Base-by-base conservation (phyloP, 768 basidiomycete genomes). In the Kwoniella bestiolae region DNA sequence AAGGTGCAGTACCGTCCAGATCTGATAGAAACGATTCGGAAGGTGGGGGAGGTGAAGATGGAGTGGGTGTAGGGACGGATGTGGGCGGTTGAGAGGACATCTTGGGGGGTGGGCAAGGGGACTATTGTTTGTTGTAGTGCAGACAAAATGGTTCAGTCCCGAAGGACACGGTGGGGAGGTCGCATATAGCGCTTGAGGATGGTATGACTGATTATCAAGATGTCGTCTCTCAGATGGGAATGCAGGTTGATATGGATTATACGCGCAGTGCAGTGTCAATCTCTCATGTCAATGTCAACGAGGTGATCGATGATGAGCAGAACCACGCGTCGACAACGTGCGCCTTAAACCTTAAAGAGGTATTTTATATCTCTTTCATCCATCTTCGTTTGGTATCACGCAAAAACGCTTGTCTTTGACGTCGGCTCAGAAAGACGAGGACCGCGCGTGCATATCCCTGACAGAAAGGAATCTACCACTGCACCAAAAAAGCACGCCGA, bases 21-120 rank as follows among this genome's bases (percentile, higher is more conserved):
- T 78, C 76, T 3, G 76, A 78, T 26, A 73, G 47, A 60, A 68
- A 70, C 5, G 76, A 78, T 56, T 78, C 76, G 56, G 74, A 74
- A 2, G 71, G 71, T 32, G 62, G 68, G 21, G 73, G 71, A 14
- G 73, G 67, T 31, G 73, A 73, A 14, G 75, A 75, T 1, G 70
- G 75, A 0, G 65, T 73, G 0, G 76, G 76, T 1, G 77, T 73
- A 12, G 76, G 47, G 12, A 67, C 64, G 8, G 52, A 55, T n/a
- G 52, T 55, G 9, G 52, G 52, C 6, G 52, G 52, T 55, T 55
- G 52, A 26, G 52, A n/a, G n/a, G n/a, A 55, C 32, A 35, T 32
- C 14, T 16, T 55, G 29, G 18, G 18, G 16, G 32, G 32, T 5
- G 38, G 18, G 4, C 11, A 18, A 8, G 11, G 12, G 8, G 5